Base-by-base conservation (phyloP, 257 asterid species). In the Rehmannia glutinosa region DNA sequence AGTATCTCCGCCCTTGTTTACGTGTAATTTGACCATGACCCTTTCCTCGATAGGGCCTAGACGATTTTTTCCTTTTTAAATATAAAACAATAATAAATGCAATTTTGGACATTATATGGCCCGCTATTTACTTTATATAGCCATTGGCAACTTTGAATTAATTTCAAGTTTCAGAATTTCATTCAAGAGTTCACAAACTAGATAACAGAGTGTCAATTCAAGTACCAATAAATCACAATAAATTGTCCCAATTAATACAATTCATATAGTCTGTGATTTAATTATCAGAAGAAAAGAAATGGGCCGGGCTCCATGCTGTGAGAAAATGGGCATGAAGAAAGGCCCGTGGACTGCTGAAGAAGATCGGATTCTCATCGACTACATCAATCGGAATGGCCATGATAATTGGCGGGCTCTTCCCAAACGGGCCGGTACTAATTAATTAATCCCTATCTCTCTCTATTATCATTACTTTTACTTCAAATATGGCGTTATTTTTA, bases 351-450 rank as follows among this genome's bases (percentile, higher is more conserved):
- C 82, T 10, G 53, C 73, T 0, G 94, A 91, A 65, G 97, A 91
- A 82, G 97, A 88, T 50, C 72, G 49, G 30, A 67, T 83, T 75
- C 83, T 91, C 69, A 47, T 75, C 39, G 60, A 70, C 57, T 83
- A 64, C 66, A 77, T 91, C 81, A 76, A 62, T 35, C 73, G 68
- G 11, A 66, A 83, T 28, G 97, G 96, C 35, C 90, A 80, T 73
- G 90, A 76, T 21, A 91, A 91, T 42, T 91, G 97, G 97, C 81
- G 96, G 69, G 89, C 88, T 6, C 95, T 91, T 11, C 97, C 97
- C 33, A 82, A 84, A 72, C 80, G 54, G 49, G 96, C 97, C 51
- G 97, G 97, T 89, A 83, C 47, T n/a, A 4, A 13, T 46, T 33
- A 25, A n/a, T 45, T 16, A 1, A 45, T 45, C 6, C 0, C 5